These are phyloP conservation scores for Sistotremastrum niveocremeum DNA, from an alignment of 768 basidiomycete species.

Conservation along the genomic window DNA sequence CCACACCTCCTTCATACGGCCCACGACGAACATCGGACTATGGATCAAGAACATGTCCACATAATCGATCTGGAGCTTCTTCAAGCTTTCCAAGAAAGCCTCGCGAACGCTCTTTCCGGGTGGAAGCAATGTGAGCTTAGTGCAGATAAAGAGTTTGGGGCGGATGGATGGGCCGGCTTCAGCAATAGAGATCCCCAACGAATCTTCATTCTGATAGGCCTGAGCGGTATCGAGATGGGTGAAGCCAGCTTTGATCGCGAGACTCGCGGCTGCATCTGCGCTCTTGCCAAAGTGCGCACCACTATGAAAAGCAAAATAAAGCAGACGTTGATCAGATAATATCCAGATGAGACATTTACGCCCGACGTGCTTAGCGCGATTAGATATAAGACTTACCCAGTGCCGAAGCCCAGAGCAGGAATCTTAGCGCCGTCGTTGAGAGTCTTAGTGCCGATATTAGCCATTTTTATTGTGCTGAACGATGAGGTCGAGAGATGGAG, in stretches of 20 bases:
- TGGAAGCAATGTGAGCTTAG: slow-evolving; percentile 28
- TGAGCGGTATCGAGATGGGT: slow-evolving; percentile 60
- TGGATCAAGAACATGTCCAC: slow-evolving; percentile 61
- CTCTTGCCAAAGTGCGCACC: slow-evolving; percentile 22
- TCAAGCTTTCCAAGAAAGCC: slow-evolving; percentile 37
- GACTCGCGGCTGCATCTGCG: slow-evolving; percentile 23
- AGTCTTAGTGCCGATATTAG: no score
- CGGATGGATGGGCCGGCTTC: slow-evolving; percentile 12
- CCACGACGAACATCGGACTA: slow-evolving; percentile 19
- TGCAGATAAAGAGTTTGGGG: slow-evolving; percentile 47
- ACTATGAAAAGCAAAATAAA: no score
- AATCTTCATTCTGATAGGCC: slow-evolving; percentile 40
- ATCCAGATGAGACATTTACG: no score
- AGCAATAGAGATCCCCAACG: slow-evolving; percentile 33
- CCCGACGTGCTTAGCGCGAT: no score
- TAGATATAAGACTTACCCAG: slow-evolving; percentile 34
- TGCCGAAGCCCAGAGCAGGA: slow-evolving; percentile 52
- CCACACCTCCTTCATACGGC: slow-evolving; percentile 41
- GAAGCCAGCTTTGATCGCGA: slow-evolving; percentile 44
- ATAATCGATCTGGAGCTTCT: slow-evolving; percentile 36
- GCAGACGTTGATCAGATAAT: no score
- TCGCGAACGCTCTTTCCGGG: slow-evolving; percentile 31
- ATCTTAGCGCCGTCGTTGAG: slow-evolving; percentile 42
- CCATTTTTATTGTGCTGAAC: no score
- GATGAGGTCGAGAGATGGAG: no score